phyloP scores from a whole-genome alignment of 2,329 filamentous ascomycete genomes.

The Leptographium radiaticola region DNA sequence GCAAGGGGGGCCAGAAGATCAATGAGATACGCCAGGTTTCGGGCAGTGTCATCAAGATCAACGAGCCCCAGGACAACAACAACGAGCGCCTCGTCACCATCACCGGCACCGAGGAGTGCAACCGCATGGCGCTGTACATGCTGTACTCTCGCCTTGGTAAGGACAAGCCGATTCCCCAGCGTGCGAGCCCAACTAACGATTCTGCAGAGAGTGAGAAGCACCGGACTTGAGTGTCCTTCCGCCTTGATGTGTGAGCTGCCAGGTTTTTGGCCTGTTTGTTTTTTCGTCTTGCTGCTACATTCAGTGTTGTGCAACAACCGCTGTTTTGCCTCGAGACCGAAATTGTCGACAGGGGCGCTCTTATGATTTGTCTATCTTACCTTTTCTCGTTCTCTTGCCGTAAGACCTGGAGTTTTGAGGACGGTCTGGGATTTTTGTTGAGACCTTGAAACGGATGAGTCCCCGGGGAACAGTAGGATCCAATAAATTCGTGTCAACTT shows the following conservation, averaged over 20 bases:
- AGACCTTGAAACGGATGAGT: not conserved
- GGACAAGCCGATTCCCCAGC: slow-evolving; percentile 18
- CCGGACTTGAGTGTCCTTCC: slow-evolving; percentile 37
- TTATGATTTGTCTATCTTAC: not conserved
- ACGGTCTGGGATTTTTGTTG: not conserved
- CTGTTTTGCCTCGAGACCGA: not conserved
- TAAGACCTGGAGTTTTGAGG: not conserved
- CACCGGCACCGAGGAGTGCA: slow-evolving; percentile 94
- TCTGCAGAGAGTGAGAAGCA: slow-evolving; percentile 62
- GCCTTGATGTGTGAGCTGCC: too few relatives aligned
- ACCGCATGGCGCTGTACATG: slow-evolving; percentile 99
- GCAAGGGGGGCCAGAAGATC: slow-evolving; percentile 97
- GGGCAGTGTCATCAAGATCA: slow-evolving; percentile 99
- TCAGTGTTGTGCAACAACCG: not conserved
- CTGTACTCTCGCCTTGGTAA: slow-evolving; percentile 91
- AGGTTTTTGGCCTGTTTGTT: not conserved
- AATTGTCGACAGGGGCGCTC: not conserved
- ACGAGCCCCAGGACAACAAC: slow-evolving; percentile 97
- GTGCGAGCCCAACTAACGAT: slow-evolving; percentile 4
- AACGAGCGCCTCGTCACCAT: slow-evolving; percentile 97
- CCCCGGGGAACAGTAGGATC: not conserved
- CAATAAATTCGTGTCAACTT: too few relatives aligned
- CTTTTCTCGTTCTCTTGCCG: not conserved
- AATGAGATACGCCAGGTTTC: slow-evolving; percentile 96
- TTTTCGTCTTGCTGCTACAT: not conserved